A percentile compares a stretch with the other conserved stretches of the same genome.
phyloP scores from a whole-genome alignment of 1,284 basidiomycete genomes.

The Sparassis latifolia region DNA sequence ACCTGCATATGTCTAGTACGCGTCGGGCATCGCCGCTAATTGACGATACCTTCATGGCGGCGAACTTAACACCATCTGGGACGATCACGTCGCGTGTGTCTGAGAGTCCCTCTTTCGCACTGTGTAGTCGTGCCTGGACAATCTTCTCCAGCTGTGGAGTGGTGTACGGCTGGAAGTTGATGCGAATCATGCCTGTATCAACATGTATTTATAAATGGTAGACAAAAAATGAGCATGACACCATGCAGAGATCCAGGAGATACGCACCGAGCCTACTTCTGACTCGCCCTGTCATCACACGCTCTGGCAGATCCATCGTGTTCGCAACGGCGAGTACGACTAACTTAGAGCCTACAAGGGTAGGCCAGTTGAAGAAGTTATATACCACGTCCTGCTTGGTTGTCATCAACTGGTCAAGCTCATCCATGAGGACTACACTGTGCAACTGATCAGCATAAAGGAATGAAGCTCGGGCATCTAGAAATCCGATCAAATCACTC shows the following conservation, averaged over 20 bases:
- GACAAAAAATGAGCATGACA: no score
- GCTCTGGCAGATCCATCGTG: constrained; percentile 96
- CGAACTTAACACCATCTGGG: constrained; percentile 81
- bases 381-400: constrained; percentile 97
- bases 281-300: constrained; percentile 89
- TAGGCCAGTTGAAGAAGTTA: constrained; percentile 99
- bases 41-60: constrained; percentile 86
- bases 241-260: no score
- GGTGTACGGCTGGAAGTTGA: constrained; percentile 92
- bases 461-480: neutral
- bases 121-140: constrained; percentile 72
- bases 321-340: constrained; percentile 98
- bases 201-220: neutral
- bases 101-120: constrained; percentile 45
- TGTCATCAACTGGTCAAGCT: constrained; percentile 94
- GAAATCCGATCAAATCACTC: constrained; percentile 8
- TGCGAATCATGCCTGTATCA: constrained; percentile 80
- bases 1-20: constrained; percentile 91
- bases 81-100: constrained; percentile 50
- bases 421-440: constrained; percentile 96
- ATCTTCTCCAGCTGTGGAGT: constrained; percentile 81
- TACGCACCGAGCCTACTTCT: constrained; percentile 80
- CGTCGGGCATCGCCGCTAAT: constrained; percentile 94
- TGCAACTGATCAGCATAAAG: neutral
- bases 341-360: constrained; percentile 77